Evolutionary conservation across 106 monocot genomes (phyloP).

Genomic region (Iris macrosiphon): DNA sequence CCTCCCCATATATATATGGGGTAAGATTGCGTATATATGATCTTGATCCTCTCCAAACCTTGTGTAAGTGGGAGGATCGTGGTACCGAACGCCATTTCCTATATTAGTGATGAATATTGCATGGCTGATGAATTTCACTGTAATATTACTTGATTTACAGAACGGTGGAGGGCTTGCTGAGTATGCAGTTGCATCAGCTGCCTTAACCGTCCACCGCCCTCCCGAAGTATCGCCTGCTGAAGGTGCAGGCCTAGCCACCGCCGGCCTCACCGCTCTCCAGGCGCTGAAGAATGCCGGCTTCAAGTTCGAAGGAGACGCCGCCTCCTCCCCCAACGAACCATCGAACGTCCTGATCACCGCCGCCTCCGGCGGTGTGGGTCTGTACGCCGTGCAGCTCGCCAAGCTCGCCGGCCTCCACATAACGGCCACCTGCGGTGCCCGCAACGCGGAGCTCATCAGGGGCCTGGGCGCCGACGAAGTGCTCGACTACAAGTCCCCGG

Average conservation of each 20-base stretch:
- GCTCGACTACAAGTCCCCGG: slow-evolving; percentile 40
- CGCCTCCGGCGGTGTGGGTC: slow-evolving; percentile 47
- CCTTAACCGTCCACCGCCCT: slow-evolving; percentile 24
- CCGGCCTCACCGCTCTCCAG: slow-evolving; percentile 34
- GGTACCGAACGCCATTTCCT: too few relatives aligned
- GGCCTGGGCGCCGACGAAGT: slow-evolving; percentile 42
- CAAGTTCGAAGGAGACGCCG: neutral
- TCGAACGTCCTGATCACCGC: slow-evolving; percentile 42
- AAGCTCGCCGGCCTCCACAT: slow-evolving; percentile 26
- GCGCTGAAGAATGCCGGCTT: slow-evolving; percentile 14
- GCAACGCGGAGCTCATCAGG: slow-evolving; percentile 27
- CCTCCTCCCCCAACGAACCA: neutral
- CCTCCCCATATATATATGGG: too few relatives aligned
- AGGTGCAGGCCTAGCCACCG: slow-evolving; percentile 30
- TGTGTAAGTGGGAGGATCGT: too few relatives aligned
- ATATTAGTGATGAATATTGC: too few relatives aligned
- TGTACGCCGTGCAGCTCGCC: slow-evolving; percentile 37
- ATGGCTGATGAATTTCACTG: too few relatives aligned
- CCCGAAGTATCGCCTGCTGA: slow-evolving; percentile 14
- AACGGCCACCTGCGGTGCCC: slow-evolving; percentile 43
- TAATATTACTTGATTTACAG: slow-evolving; percentile 1
- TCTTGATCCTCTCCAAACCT: too few relatives aligned
- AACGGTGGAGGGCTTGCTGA: slow-evolving; percentile 39
- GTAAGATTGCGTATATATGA: too few relatives aligned
- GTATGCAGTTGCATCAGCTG: slow-evolving; percentile 17